These are phyloP conservation scores for Phyllosticta capitalensis DNA, from an alignment of 2,329 filamentous ascomycete species.

Conservation along the genomic window DNA sequence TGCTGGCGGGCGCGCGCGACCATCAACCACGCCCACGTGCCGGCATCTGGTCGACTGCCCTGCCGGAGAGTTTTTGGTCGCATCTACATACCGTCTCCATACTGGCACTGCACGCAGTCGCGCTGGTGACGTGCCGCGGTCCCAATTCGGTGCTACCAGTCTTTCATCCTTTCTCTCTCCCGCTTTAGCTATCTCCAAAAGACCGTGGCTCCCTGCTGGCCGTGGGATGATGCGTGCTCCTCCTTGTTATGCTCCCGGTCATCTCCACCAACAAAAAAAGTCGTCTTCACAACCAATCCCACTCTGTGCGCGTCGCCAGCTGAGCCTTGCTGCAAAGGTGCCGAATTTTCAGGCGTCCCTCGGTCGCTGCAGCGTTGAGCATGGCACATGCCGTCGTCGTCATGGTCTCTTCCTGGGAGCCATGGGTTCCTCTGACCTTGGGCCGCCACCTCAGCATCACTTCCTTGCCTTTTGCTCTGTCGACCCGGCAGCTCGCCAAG, in stretches of 20 bases:
- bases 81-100: neutral
- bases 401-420: neutral
- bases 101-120: neutral
- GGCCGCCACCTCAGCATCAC: neutral
- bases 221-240: neutral
- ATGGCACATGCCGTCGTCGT: neutral
- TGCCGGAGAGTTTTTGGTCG: too few species aligned
- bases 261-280: neutral
- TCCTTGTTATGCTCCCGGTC: neutral
- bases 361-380: neutral
- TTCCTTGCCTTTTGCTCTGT: neutral
- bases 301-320: neutral
- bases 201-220: neutral
- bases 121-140: neutral
- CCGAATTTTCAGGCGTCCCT: neutral
- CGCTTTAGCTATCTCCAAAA: too few species aligned
- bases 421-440: neutral
- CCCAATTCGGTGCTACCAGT: neutral
- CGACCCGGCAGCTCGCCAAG: slow-evolving; percentile 7
- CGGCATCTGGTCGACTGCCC: neutral
- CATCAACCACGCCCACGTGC: neutral
- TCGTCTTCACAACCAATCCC: neutral
- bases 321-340: neutral
- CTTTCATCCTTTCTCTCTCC: neutral
- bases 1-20: neutral